Conservation (phyloP, 495 filamentous ascomycete genomes). For the Bombardia bombarda region DNA sequence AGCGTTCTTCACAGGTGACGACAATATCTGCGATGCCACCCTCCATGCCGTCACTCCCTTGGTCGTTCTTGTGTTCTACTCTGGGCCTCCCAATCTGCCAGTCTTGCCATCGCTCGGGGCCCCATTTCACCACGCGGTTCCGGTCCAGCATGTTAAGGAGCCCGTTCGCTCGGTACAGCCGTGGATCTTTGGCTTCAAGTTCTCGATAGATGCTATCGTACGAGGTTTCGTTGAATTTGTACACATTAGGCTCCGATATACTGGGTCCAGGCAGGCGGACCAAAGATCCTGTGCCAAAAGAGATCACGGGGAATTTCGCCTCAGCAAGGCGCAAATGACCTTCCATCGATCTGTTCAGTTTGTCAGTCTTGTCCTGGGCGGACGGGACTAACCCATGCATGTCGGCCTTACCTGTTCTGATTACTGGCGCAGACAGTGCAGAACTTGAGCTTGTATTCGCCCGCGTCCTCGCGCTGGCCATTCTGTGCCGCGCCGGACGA, state of each 20-base stretch:
- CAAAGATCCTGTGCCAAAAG: conserved; percentile 92
- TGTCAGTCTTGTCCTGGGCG: conserved; percentile 3
- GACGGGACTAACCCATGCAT: too few relatives aligned
- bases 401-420: conserved; percentile 84
- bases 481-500: conserved; percentile 27
- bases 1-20: conserved; percentile 95
- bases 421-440: conserved; percentile 99
- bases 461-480: conserved; percentile 29
- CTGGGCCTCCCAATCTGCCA: conserved; percentile 85
- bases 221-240: conserved; percentile 90
- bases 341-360: conserved; percentile 73
- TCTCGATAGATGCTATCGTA: conserved; percentile 91
- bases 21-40: conserved; percentile 90
- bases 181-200: conserved; percentile 72
- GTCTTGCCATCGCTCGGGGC: conserved; percentile 96
- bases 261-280: conserved; percentile 90
- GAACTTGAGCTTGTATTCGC: conserved; percentile 77
- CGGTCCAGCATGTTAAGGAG: conserved; percentile 91
- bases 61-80: conserved; percentile 52
- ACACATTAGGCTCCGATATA: conserved; percentile 91
- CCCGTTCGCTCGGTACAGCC: conserved; percentile 86
- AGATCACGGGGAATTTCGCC: conserved; percentile 88
- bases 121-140: conserved; percentile 86
- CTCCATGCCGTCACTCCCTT: conserved; percentile 72
- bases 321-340: conserved; percentile 83